phyloP scores from a whole-genome alignment of 495 filamentous ascomycete species.

The Pyrenula massariospora region DNA sequence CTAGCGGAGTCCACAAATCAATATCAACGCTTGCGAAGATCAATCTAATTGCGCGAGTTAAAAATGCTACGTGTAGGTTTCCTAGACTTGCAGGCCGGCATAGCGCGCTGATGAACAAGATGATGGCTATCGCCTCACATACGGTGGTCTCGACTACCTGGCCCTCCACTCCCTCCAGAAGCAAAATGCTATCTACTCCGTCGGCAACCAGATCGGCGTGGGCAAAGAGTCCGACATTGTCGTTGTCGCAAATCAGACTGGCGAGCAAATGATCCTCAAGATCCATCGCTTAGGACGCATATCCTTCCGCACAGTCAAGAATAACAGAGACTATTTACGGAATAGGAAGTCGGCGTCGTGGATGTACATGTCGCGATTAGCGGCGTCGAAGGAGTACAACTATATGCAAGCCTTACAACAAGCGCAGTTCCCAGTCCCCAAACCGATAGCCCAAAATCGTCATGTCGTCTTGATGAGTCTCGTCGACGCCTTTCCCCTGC shows the following conservation, averaged over 20 bases:
- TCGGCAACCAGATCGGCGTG: slow-evolving; percentile 89
- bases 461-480: slow-evolving; percentile 94
- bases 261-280: slow-evolving; percentile 65
- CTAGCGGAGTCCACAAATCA: slow-evolving; percentile 71
- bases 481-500: slow-evolving; percentile 77
- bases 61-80: slow-evolving; percentile 76
- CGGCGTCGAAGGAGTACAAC: slow-evolving; percentile 82
- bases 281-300: slow-evolving; percentile 92
- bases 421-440: slow-evolving; percentile 80
- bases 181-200: slow-evolving; percentile 67
- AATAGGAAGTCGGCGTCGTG: slow-evolving; percentile 68
- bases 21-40: slow-evolving; percentile 87
- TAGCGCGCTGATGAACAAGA: no score
- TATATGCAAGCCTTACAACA: slow-evolving; percentile 80
- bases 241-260: slow-evolving; percentile 63
- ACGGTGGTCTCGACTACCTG: slow-evolving; percentile 94
- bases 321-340: slow-evolving; percentile 89
- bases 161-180: slow-evolving; percentile 81
- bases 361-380: slow-evolving; percentile 94
- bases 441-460: slow-evolving; percentile 72
- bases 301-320: slow-evolving; percentile 91
- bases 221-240: slow-evolving; percentile 97
- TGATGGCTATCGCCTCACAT: slow-evolving; percentile 94
- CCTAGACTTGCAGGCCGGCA: no score
- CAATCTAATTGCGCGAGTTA: slow-evolving; percentile 82